Conservation (phyloP, 805 yeast genomes). For the Yarrowia osloensis region DNA sequence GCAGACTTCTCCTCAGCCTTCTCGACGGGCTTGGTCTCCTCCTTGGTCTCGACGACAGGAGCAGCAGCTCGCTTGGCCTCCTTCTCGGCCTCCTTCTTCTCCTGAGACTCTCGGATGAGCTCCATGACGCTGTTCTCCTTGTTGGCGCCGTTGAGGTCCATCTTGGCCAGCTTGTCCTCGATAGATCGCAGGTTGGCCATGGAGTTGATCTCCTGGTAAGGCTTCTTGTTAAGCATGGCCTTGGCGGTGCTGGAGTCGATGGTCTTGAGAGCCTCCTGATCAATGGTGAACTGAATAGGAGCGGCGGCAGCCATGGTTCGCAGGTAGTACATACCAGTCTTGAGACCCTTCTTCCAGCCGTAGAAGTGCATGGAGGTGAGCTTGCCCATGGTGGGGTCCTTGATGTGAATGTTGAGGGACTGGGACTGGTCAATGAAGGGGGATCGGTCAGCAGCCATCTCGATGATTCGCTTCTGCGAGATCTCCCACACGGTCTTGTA, state of each 20-base stretch:
- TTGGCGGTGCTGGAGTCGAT: constrained; percentile 29
- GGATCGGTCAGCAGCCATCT: constrained; percentile 80
- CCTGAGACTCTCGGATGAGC: constrained; percentile 14
- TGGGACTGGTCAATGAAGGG: constrained; percentile 85
- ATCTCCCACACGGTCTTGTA: constrained; percentile 97
- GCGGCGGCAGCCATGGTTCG: constrained; percentile 97
- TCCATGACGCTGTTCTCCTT: constrained; percentile 23
- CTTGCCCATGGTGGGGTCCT: constrained; percentile 93
- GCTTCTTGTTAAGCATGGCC: constrained; percentile 32
- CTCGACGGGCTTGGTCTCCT: constrained; percentile 27
- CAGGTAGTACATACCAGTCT: constrained; percentile 97
- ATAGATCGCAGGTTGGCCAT: constrained; percentile 14
- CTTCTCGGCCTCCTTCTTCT: constrained; percentile 13
- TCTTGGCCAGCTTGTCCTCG: constrained; percentile 21
- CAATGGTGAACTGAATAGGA: constrained; percentile 89
- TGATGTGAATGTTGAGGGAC: constrained; percentile 84
- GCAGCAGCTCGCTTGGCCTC: constrained; percentile 6
- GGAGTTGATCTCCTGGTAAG: constrained; percentile 26
- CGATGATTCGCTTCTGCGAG: constrained; percentile 79
- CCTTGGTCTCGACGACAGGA: not conserved
- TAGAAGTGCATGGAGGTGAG: constrained; percentile 97
- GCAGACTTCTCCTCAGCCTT: constrained; percentile 35
- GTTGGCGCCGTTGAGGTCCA: constrained; percentile 1
- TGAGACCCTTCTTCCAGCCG: constrained; percentile 97
- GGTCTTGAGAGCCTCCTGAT: constrained; percentile 48